Conservation (phyloP, 129 eudicot species). For the Saposhnikovia divaricata region DNA sequence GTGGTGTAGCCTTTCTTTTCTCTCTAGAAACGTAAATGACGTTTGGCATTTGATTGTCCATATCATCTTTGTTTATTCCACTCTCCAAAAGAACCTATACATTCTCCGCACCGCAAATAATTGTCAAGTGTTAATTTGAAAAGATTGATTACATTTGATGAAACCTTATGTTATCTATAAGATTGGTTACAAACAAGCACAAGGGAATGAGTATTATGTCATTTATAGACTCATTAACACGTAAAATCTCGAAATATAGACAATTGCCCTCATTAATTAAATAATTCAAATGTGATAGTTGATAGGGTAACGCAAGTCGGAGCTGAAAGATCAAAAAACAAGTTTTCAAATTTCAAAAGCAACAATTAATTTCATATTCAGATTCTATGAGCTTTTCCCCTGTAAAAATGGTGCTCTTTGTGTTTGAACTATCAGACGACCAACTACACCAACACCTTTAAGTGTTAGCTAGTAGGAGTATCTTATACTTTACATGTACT, state of each 20-base stretch:
- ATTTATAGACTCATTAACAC: background rate
- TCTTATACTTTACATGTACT: background rate
- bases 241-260: background rate
- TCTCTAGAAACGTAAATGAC: constrained; percentile 42
- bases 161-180: no score
- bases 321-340: background rate
- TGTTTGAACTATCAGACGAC: no score
- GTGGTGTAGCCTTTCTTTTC: constrained; percentile 26
- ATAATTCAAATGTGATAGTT: no score
- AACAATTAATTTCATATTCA: background rate
- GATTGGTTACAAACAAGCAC: background rate
- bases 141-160: background rate
- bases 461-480: background rate
- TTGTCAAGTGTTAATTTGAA: background rate
- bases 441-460: no score
- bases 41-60: constrained; percentile 30
- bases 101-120: background rate
- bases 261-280: no score
- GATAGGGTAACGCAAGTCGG: background rate
- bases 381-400: no score
- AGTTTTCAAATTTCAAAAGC: background rate
- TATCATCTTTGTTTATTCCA: constrained; percentile 13
- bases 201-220: background rate
- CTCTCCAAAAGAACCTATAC: constrained; percentile 33
- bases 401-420: no score